These are phyloP conservation scores for Leccinum subfulvum DNA, from an alignment of 1,284 basidiomycete genomes.

Conservation along the genomic window DNA sequence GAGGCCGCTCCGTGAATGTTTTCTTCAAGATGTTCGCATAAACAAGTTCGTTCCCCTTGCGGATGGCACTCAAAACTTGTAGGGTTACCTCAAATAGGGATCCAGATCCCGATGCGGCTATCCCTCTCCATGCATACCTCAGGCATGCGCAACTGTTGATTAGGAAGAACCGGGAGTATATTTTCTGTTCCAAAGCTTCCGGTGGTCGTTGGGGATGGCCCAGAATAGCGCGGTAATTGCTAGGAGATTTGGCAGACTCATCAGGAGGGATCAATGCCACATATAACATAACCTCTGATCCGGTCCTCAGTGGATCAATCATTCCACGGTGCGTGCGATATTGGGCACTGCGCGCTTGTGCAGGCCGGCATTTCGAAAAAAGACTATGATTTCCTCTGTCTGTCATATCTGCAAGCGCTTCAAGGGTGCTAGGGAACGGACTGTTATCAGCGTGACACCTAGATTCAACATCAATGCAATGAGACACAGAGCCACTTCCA, in stretches of 20 bases:
- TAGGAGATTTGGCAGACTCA: too few relatives aligned
- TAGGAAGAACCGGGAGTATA: neutral
- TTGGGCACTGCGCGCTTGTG: neutral
- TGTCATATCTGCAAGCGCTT: neutral
- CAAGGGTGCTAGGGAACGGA: neutral
- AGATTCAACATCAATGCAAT: neutral
- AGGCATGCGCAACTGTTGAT: neutral
- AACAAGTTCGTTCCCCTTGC: neutral
- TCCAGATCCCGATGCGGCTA: neutral
- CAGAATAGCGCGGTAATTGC: neutral
- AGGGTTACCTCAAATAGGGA: neutral
- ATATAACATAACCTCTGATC: neutral
- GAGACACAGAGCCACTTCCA: neutral
- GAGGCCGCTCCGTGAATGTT: neutral
- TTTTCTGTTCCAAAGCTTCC: neutral
- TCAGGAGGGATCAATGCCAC: neutral
- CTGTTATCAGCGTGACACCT: neutral
- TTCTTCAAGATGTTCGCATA: neutral
- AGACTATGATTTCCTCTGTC: neutral
- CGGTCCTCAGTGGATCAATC: neutral
- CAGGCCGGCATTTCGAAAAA: neutral
- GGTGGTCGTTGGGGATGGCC: neutral
- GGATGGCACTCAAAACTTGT: neutral
- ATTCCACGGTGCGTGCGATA: neutral
- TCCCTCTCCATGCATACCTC: neutral